phyloP scores from a whole-genome alignment of 768 basidiomycete species.

The Boletus reticuloceps region DNA sequence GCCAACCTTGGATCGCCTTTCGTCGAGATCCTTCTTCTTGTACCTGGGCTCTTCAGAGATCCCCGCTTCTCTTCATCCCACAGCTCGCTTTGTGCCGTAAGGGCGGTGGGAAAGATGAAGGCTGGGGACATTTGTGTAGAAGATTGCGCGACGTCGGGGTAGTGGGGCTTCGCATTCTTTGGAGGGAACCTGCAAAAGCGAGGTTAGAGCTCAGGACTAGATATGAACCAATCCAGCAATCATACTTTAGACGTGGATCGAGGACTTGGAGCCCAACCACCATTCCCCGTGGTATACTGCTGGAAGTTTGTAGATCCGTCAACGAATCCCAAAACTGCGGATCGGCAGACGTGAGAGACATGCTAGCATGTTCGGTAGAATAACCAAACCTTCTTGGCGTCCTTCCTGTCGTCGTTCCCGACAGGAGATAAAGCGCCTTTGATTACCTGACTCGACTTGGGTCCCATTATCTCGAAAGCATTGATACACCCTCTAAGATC shows the following conservation, averaged over 20 bases:
- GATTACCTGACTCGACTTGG: slow-evolving; percentile 72
- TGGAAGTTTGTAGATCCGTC: slow-evolving; percentile 58
- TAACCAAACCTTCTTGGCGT: slow-evolving; percentile 54
- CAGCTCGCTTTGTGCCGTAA: slow-evolving; percentile 63
- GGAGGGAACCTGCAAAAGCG: slow-evolving; percentile 69
- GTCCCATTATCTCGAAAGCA: slow-evolving; percentile 88
- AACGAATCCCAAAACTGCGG: slow-evolving; percentile 55
- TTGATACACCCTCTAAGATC: slow-evolving; percentile 73
- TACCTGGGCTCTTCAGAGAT: slow-evolving; percentile 57
- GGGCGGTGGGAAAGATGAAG: slow-evolving; percentile 47
- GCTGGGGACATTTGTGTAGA: slow-evolving; percentile 30
- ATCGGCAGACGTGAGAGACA: slow-evolving; percentile 1
- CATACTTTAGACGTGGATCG: slow-evolving; percentile 85
- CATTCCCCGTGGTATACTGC: slow-evolving; percentile 69
- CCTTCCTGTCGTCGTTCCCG: slow-evolving; percentile 45
- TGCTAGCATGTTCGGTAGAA: not conserved
- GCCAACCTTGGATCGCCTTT: slow-evolving; percentile 68
- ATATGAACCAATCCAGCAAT: not conserved
- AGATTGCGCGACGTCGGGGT: slow-evolving; percentile 25
- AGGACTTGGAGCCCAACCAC: slow-evolving; percentile 74
- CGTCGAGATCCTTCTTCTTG: slow-evolving; percentile 84
- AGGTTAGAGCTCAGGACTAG: not conserved
- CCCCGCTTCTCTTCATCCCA: slow-evolving; percentile 66
- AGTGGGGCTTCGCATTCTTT: slow-evolving; percentile 56
- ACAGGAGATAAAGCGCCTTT: slow-evolving; percentile 59